Evolutionary conservation across 768 basidiomycete species (phyloP), one percentile per base, ranked within the genome.

Genomic region (Agaricus subrufescens): DNA sequence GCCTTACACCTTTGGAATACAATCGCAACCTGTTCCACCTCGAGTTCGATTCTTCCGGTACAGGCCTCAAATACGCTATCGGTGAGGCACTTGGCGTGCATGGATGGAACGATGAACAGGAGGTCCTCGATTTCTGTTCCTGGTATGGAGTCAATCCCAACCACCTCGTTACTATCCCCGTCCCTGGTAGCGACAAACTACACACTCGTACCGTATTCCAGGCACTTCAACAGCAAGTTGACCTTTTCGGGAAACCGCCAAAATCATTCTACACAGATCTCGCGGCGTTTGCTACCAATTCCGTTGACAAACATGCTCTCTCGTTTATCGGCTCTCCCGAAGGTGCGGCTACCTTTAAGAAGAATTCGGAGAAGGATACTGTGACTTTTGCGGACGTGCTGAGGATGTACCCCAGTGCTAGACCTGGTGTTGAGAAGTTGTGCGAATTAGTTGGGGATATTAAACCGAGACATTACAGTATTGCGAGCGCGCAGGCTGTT

Each of bases 21-120:
- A 90, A 98, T 71, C 91, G 97, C 62, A 98, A 99, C 71, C 94
- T 99, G 31, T 98, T 98, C 79, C 97, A 99, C 73, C 81, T 99
- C 62, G 97, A 98, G 75, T 95, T 99, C 67, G 85, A 94, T 68
- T 93, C 91, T 2, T 75, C 82, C 27, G 91, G 91, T 31, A 99
- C 97, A 25, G 94, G 94, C 8, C 80, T 99, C 59, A 93, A 89
- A 72, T 99, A 99, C 70, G 86, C 84, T 37, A 93, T 98, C 54
- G 97, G 97, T 55, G 97, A 98, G 72, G 97, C 97, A 11, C 85
- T 99, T 40, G 97, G 95, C 44, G 79, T 98, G 43, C 94, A 99
- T 67, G 97, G 97, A 6, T 98, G 95, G 94, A 98, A 99, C 69
- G 94, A 98, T 66, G 82, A 82, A 42, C 71, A 80, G 51, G 96